phyloP scores from a whole-genome alignment of 2,329 filamentous ascomycete genomes.

The Beauveria sp. region DNA sequence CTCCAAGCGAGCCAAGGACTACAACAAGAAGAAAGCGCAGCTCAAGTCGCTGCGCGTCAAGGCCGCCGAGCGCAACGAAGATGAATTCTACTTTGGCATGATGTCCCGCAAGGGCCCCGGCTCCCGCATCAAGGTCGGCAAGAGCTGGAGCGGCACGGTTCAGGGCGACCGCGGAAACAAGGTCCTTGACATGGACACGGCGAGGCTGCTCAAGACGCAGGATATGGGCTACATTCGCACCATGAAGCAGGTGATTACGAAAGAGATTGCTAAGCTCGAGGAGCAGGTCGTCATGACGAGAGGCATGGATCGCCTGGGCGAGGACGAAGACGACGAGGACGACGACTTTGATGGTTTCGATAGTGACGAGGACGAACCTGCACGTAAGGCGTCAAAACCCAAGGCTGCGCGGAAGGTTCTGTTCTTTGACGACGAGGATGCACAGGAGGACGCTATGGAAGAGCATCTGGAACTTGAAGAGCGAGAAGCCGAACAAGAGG shows the following conservation, averaged over 20 bases:
- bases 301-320: conserved; percentile 30
- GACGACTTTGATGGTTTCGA: conserved; percentile 25
- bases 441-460: conserved; percentile 25
- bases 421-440: conserved; percentile 37
- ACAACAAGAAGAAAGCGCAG: conserved; percentile 56
- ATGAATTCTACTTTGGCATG: conserved; percentile 70
- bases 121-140: conserved; percentile 40
- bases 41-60: conserved; percentile 54
- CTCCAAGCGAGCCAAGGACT: conserved; percentile 56
- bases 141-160: conserved; percentile 47
- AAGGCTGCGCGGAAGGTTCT: conserved; percentile 42
- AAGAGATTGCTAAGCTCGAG: conserved; percentile 50
- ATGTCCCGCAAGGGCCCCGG: conserved; percentile 52
- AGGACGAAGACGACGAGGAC: conserved; percentile 25
- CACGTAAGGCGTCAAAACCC: conserved; percentile 21
- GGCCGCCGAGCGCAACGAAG: conserved; percentile 58
- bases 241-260: conserved; percentile 50
- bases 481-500: conserved; percentile 20
- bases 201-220: conserved; percentile 61
- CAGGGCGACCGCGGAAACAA: conserved; percentile 51
- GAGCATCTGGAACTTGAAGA: conserved; percentile 24
- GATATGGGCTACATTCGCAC: conserved; percentile 59
- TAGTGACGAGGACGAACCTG: conserved; percentile 24
- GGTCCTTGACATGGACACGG: conserved; percentile 47
- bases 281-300: conserved; percentile 41